Evolutionary conservation across 2,329 filamentous ascomycete species (phyloP), one percentile per base, ranked within the genome.

Genomic region (Penicillium sp.): DNA sequence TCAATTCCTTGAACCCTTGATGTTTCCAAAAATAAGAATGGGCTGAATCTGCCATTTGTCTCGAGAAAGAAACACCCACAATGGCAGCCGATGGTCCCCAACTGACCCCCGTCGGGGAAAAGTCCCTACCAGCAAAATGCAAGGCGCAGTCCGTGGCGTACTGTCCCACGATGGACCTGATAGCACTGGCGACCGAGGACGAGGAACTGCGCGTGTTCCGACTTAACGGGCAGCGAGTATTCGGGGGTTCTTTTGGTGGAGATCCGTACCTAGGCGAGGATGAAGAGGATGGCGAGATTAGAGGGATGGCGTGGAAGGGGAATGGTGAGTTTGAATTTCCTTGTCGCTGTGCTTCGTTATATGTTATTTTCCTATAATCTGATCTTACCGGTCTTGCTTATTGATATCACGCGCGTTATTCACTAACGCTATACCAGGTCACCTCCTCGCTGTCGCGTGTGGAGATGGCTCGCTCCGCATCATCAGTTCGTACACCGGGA

Each of bases 151-250:
- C 85, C 44, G 75, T 91, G 31, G 77, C 83, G 24, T 88, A 86
- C 68, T 95, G 88, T 68, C 88, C 90, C 15, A 85, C 83, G 8
- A 87, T 95, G 73, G 88, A 96, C 69, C 76, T 97, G 40, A 76
- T 89, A 12, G 85, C 86, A 12, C 74, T 88, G 12, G 83, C 84
- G 13, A 80, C 77, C n/a, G 75, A 77, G 15, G 79, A 82, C 53
- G 81, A 81, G 43, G 81, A 82, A 43, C 73, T 96, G 17, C 77
- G 85, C 57, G 82, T 95, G 38, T 90, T 85, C 69, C 80, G 91
- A 43, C 78, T 90, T 15, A 87, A 85, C 53, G 85, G 84, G 1
- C 88, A 96, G 60, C 68, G 75, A 43, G 82, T 83, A 2, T 84
- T 84, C 61, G 77, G 77, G 56, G 60, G 62, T 42, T 61, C 70